Evolutionary conservation across 192 early-diverging fungal genomes (phyloP).

Genomic region (Coemansia sp.): DNA sequence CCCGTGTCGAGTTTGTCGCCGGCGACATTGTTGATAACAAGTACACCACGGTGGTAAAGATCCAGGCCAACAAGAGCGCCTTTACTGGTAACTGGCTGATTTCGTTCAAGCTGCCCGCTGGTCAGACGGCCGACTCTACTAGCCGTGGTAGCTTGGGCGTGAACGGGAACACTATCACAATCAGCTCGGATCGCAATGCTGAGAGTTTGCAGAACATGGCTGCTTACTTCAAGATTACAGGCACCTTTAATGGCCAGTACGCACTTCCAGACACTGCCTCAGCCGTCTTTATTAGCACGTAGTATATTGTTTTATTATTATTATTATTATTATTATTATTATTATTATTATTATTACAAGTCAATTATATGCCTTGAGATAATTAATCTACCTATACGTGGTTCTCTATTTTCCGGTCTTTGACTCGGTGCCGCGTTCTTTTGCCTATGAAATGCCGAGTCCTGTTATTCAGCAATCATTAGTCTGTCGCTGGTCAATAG

Average conservation of each 20-base stretch:
- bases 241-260: conserved; percentile 36
- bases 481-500: background rate
- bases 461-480: background rate
- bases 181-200: conserved; percentile 32
- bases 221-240: conserved; percentile 42
- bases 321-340: too few species aligned
- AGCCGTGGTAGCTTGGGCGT: conserved; percentile 37
- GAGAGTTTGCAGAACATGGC: conserved; percentile 49
- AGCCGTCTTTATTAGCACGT: conserved; percentile 24
- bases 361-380: background rate
- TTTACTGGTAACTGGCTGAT: conserved; percentile 53
- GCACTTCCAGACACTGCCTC: conserved; percentile 36
- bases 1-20: conserved; percentile 46
- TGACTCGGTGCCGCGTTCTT: background rate
- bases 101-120: conserved; percentile 39
- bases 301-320: conserved; percentile 2
- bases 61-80: conserved; percentile 40
- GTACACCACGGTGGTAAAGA: conserved; percentile 49
- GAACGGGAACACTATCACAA: conserved; percentile 31
- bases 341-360: background rate
- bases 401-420: background rate
- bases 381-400: background rate
- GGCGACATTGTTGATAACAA: conserved; percentile 37
- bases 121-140: conserved; percentile 44
- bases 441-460: background rate